phyloP scores from a whole-genome alignment of 129 eudicot genomes.

The Smallanthus sonchifolius region DNA sequence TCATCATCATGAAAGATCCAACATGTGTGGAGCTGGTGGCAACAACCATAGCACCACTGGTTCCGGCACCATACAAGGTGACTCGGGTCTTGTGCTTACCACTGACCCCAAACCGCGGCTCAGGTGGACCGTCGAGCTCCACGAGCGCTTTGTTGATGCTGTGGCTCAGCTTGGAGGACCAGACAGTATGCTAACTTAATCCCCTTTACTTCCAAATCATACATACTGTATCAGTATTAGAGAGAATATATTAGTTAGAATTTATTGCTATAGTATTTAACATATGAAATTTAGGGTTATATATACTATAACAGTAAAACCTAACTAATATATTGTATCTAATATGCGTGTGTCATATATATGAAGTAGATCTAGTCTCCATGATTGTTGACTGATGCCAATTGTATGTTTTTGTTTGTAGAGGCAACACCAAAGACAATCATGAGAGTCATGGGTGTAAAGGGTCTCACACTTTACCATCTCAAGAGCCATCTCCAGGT shows the following conservation, averaged over 20 bases:
- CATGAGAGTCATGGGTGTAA: constrained; percentile 99
- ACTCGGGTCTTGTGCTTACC: constrained; percentile 85
- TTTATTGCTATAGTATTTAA: no score
- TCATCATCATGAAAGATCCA: constrained; percentile 32
- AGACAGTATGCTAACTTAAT: constrained; percentile 44
- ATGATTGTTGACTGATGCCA: not conserved
- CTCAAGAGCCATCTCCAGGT: constrained; percentile 75
- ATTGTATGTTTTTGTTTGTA: constrained; percentile 14
- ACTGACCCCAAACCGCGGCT: constrained; percentile 96
- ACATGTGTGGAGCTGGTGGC: constrained; percentile 27
- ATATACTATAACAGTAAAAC: no score
- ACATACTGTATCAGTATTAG: no score
- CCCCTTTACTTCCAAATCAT: no score
- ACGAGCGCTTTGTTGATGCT: constrained; percentile 90
- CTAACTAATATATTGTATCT: no score
- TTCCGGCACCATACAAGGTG: constrained; percentile 58
- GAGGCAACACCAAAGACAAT: constrained; percentile 99
- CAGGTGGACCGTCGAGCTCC: constrained; percentile 92
- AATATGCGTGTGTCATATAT: not conserved
- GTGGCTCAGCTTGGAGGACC: constrained; percentile 96
- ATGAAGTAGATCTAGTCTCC: not conserved
- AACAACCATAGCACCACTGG: constrained; percentile 25
- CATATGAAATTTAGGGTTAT: no score
- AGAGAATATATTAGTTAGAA: no score
- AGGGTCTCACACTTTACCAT: constrained; percentile 97